Evolutionary conservation across 768 basidiomycete species (phyloP), one percentile per base, ranked within the genome.

Genomic region (Nidularia pulvinata): DNA sequence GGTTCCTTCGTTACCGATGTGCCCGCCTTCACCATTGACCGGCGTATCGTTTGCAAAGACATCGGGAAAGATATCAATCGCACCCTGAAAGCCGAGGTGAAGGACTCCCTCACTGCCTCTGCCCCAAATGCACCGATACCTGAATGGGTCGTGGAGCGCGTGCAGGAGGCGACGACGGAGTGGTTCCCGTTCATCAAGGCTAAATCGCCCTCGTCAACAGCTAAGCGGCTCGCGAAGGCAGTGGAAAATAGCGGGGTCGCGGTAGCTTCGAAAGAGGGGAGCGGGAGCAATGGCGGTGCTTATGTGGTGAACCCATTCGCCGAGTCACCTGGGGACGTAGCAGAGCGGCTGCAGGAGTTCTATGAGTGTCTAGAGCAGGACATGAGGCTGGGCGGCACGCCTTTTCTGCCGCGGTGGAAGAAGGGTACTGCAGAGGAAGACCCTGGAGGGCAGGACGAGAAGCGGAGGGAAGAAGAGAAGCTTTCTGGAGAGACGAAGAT

Each of bases 281-380:
- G 46, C 43, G 60, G 39, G 63, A 60, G 46, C 43, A 64, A 63
- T 42, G 62, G 51, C 37, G 54, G 57, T 32, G 57, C 63, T 50
- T 78, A 79, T 60, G 64, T 74, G 0, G 71, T 83, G 16, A 79
- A 82, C 50, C 63, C 68, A 3, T 61, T 75, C 0, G 71, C 68
- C 22, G 81, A 83, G 39, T 71, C 70, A 10, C 72, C 78, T 0
- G 86, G 86, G 30, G 84, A 84, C 32, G 68, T 74, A 2, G 70
- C 73, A 7, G 78, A 81, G 39, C 69, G 72, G 7, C 65, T 94
- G 51, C 93, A 95, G 65, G 79, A 81, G 42, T 90, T 96, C 61
- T 90, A 91, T 63, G 68, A 71, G 5, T 62, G 58, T 4, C 66
- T 93, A 14, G 89, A 91, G 58, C 81, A 84, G 46, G 89, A 89